These are phyloP conservation scores for Chiua virens DNA, from an alignment of 768 basidiomycete genomes.

Conservation along the genomic window DNA sequence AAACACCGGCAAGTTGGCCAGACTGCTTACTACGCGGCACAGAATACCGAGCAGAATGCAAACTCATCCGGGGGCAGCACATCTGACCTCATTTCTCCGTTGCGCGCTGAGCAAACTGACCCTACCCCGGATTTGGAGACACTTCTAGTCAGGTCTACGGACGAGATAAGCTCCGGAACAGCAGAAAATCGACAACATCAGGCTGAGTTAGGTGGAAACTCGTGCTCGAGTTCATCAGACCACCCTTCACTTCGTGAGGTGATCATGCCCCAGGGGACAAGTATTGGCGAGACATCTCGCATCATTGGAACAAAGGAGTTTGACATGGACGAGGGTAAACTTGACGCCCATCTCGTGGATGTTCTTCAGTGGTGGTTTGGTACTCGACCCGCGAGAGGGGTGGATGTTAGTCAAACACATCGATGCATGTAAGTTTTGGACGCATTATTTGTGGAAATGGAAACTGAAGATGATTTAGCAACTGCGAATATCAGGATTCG, in stretches of 20 bases:
- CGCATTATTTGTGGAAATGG: not conserved
- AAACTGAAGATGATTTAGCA: slow-evolving; percentile 34
- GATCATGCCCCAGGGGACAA: not conserved
- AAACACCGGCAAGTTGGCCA: slow-evolving; percentile 2
- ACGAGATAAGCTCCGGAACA: not conserved
- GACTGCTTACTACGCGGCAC: too few relatives aligned
- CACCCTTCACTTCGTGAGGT: not conserved
- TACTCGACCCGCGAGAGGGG: slow-evolving; percentile 65
- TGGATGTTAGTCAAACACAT: slow-evolving; percentile 53
- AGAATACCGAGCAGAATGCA: slow-evolving; percentile 5
- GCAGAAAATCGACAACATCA: not conserved
- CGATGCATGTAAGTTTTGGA: slow-evolving; percentile 62
- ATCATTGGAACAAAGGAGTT: slow-evolving; percentile 73
- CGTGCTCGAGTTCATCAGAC: slow-evolving; percentile 4
- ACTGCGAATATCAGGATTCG: slow-evolving; percentile 70
- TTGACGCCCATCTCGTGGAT: slow-evolving; percentile 53
- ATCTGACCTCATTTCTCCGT: slow-evolving; percentile 5
- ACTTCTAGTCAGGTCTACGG: slow-evolving; percentile 12
- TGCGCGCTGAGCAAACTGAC: slow-evolving; percentile 9
- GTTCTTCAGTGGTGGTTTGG: slow-evolving; percentile 80
- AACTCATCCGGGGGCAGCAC: slow-evolving; percentile 2
- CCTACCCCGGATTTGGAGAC: slow-evolving; percentile 32
- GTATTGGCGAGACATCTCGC: slow-evolving; percentile 18
- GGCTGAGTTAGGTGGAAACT: slow-evolving; percentile 7
- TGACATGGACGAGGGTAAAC: slow-evolving; percentile 46